phyloP scores from a whole-genome alignment of 1,284 basidiomycete species.

The Cerrena zonata region DNA sequence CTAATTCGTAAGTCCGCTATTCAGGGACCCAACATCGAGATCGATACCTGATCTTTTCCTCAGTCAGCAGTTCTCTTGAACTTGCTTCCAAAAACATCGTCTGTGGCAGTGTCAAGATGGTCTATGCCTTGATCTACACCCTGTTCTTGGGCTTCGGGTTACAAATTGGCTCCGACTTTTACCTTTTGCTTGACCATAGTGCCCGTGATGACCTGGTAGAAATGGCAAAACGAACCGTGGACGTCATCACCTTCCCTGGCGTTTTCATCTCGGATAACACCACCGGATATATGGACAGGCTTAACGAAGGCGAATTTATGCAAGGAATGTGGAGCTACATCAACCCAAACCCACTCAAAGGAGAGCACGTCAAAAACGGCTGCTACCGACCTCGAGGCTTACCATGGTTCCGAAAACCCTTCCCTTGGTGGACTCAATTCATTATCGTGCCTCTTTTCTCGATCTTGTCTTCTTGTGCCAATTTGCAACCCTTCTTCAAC shows the following conservation, averaged over 20 bases:
- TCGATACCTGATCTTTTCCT: conserved; percentile 17
- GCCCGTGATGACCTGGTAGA: conserved; percentile 50
- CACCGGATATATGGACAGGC: background rate
- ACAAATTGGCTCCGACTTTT: conserved; percentile 82
- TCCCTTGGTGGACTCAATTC: conserved; percentile 73
- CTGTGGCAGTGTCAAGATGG: conserved; percentile 84
- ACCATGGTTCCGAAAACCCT: conserved; percentile 75
- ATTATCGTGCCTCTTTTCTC: conserved; percentile 81
- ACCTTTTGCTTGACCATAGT: conserved; percentile 66
- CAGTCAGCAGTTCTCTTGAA: conserved; percentile 82
- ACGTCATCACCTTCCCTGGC: conserved; percentile 53
- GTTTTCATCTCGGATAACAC: conserved; percentile 61
- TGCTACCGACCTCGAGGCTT: conserved; percentile 63
- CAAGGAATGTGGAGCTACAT: conserved; percentile 74
- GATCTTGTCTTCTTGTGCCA: conserved; percentile 64
- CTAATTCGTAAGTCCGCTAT: conserved; percentile 57
- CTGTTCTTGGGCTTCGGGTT: conserved; percentile 86
- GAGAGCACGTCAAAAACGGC: conserved; percentile 49
- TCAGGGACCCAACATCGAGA: background rate
- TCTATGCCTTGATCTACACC: conserved; percentile 84
- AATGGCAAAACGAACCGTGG: conserved; percentile 43
- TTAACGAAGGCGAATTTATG: conserved; percentile 34
- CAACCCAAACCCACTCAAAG: conserved; percentile 43
- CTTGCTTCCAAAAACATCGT: conserved; percentile 85
- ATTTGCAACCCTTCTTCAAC: conserved; percentile 70